Evolutionary conservation across 2,329 filamentous ascomycete species (phyloP), one percentile per base, ranked within the genome.

Genomic region (Grosmannia serpens): DNA sequence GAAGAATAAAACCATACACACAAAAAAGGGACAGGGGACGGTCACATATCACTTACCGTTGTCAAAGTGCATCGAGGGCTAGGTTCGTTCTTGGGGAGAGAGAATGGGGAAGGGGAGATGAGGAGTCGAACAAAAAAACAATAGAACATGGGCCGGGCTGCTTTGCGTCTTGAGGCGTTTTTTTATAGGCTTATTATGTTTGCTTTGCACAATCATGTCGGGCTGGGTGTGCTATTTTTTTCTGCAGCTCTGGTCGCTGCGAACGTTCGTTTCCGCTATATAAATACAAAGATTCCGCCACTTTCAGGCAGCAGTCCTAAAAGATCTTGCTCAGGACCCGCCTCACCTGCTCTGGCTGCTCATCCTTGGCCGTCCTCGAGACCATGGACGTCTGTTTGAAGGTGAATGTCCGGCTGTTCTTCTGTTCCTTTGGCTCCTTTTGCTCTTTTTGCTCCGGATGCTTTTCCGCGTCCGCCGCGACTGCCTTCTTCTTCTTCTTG

Each of bases 331-430:
- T 84, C 63, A 86, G 67, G 50, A 86, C 80, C 63, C 80, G 77
- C 65, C 80, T 78, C 10, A 85, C 79, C 57, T 78, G 74, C 35
- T 81, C 81, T 2, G 79, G 74, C 66, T 81, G 81, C 56, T 75
- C 72, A 55, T 71, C 71, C 13, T 68, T 68, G 54, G 70, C 70
- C 51, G 66, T 73, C 69, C 80, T 83, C 60, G 73, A 73, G 57
- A 78, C 82, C 62, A 84, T 73, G 59, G 79, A 72, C 59, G 81
- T 83, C 73, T 91, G 88, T 70, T 81, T 84, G 70, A 91, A 90
- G 69, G 81, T 84, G 70, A 91, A 90, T 33, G 83, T 80, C 62
- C 77, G 65, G 20, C 27, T 33, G n/a, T 15, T 27, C 59, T 58
- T 59, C 44, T 71, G 65, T 62, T 63, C 52, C 56, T 67, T 51